A percentile compares a stretch with the other conserved stretches of the same genome.
Evolutionary conservation across 192 early-diverging fungal genomes (phyloP).

Genomic region (Obelidium mucronatum): DNA sequence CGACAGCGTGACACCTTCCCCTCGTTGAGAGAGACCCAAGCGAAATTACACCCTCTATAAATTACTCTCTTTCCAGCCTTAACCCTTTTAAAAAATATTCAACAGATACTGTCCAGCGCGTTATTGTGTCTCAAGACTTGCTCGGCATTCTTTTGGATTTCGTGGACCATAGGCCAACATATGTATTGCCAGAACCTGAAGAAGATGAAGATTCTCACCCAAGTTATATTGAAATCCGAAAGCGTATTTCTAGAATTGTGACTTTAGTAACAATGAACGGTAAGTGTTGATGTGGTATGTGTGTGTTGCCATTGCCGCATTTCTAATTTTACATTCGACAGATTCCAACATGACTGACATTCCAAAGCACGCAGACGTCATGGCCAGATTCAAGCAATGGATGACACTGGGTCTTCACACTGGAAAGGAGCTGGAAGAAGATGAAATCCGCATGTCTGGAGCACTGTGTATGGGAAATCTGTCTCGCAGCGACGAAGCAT

Average conservation of each 20-base stretch:
- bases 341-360: conserved; percentile 58
- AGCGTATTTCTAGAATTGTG: conserved; percentile 50
- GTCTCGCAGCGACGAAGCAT: conserved; percentile 57
- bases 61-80: too few relatives aligned
- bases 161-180: conserved; percentile 49
- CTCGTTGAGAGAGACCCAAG: too few relatives aligned
- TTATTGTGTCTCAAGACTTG: conserved; percentile 44
- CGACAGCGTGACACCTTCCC: too few relatives aligned
- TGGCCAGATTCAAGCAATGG: conserved; percentile 55
- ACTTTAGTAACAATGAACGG: conserved; percentile 62
- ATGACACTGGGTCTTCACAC: conserved; percentile 42
- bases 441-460: conserved; percentile 62
- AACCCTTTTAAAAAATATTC: too few relatives aligned
- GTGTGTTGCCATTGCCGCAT: too few relatives aligned
- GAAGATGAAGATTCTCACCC: conserved; percentile 31
- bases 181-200: background rate
- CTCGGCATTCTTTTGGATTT: conserved; percentile 53
- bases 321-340: conserved; percentile 6
- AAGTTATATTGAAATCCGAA: conserved; percentile 50
- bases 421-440: conserved; percentile 42
- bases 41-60: too few relatives aligned
- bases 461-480: conserved; percentile 63
- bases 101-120: conserved; percentile 49
- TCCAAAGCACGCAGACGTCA: conserved; percentile 36
- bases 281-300: too few relatives aligned